A percentile compares a stretch with the other conserved stretches of the same genome.
phyloP scores from a whole-genome alignment of 345 rosid genomes.

The Moricandia arvensis region DNA sequence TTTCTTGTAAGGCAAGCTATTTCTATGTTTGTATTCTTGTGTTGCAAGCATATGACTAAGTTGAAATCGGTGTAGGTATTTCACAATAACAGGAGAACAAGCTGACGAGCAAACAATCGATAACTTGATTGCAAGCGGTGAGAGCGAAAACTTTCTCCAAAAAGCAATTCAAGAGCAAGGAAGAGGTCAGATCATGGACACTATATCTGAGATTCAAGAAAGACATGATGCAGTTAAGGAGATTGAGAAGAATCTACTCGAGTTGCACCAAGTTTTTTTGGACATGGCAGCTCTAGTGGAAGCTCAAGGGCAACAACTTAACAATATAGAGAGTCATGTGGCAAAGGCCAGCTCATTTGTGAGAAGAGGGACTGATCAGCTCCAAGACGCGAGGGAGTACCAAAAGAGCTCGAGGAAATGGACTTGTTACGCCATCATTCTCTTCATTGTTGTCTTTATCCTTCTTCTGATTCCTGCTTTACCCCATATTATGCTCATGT shows the following conservation, averaged over 20 bases:
- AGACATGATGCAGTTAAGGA: slow-evolving; percentile 86
- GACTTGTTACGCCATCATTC: slow-evolving; percentile 64
- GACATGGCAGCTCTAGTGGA: slow-evolving; percentile 93
- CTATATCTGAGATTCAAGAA: slow-evolving; percentile 86
- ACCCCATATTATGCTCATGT: slow-evolving; percentile 39
- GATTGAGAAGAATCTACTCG: slow-evolving; percentile 79
- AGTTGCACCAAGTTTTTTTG: slow-evolving; percentile 85
- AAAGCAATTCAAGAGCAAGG: slow-evolving; percentile 90
- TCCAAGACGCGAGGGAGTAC: slow-evolving; percentile 67
- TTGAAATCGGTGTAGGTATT: slow-evolving; percentile 43
- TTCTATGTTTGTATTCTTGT: neutral
- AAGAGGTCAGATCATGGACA: slow-evolving; percentile 77
- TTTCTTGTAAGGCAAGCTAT: slow-evolving; percentile 18
- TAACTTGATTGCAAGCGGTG: slow-evolving; percentile 74
- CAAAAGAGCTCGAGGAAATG: slow-evolving; percentile 85
- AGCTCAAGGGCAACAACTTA: slow-evolving; percentile 83
- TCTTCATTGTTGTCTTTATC: slow-evolving; percentile 40
- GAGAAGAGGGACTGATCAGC: slow-evolving; percentile 71
- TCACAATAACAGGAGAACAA: slow-evolving; percentile 70
- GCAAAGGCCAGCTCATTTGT: slow-evolving; percentile 83
- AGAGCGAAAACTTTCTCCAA: slow-evolving; percentile 80
- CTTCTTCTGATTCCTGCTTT: slow-evolving; percentile 55
- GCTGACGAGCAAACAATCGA: slow-evolving; percentile 74
- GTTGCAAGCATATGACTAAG: neutral
- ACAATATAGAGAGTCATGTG: slow-evolving; percentile 81